Conservation (phyloP, 2,329 filamentous ascomycete genomes). For the Ophiostoma tasmaniense region DNA sequence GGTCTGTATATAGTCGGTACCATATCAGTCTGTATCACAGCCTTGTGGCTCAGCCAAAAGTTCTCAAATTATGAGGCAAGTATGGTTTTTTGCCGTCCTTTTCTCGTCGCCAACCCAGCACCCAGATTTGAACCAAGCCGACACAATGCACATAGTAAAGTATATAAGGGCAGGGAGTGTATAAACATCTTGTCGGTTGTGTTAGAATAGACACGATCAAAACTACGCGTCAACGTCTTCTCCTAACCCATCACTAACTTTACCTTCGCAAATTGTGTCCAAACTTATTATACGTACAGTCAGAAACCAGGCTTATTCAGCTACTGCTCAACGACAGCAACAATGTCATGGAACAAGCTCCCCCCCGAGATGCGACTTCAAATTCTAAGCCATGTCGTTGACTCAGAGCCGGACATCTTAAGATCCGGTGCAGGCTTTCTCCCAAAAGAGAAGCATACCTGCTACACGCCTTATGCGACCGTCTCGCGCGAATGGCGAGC, state of each 20-base stretch:
- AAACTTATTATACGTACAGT: no score
- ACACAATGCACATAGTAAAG: no score
- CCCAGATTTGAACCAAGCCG: background rate
- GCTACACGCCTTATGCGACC: constrained; percentile 5
- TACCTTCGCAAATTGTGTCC: no score
- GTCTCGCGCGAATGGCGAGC: constrained; percentile 14
- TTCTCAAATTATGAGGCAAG: background rate
- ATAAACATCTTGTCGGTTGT: no score
- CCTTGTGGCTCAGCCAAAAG: background rate
- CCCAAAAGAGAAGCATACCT: background rate
- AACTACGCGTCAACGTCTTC: no score
- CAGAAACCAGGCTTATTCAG: no score
- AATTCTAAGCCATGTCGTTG: background rate
- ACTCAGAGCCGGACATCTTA: background rate
- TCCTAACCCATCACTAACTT: no score
- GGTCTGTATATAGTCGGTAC: no score
- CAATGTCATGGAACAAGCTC: background rate
- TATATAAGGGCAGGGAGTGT: no score
- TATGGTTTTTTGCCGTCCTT: background rate
- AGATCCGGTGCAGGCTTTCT: background rate
- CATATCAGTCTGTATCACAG: no score
- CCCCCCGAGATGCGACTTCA: background rate
- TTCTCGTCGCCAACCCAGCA: background rate
- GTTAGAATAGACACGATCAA: no score
- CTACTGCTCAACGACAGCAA: background rate